Conservation (phyloP, 2,329 filamentous ascomycete species). For the Chrysosporium keratinophilum region DNA sequence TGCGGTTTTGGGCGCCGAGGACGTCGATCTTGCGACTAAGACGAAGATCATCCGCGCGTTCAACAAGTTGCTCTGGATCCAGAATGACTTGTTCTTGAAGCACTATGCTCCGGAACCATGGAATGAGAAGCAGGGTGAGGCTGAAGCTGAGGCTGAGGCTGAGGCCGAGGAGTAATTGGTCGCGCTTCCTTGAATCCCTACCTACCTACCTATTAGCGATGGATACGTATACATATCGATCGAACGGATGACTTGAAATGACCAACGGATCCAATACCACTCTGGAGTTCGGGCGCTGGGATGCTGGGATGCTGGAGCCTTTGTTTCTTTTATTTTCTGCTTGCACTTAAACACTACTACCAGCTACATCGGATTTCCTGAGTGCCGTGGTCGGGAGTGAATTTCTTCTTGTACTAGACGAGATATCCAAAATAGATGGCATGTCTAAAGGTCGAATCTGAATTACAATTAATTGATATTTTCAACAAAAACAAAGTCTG, state of each 20-base stretch:
- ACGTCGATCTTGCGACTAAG: constrained; percentile 20
- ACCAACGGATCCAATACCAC: constrained; percentile 8
- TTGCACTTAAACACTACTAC: no score
- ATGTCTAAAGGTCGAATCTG: no score
- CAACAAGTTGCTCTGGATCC: constrained; percentile 26
- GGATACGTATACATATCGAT: not conserved
- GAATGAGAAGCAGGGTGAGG: constrained; percentile 8
- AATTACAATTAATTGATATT: no score
- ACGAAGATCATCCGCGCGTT: constrained; percentile 21
- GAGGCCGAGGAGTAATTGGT: not conserved
- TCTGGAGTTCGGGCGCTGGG: constrained; percentile 11
- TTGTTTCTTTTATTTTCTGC: no score
- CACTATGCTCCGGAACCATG: constrained; percentile 19
- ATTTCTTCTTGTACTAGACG: no score
- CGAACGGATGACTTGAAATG: not conserved
- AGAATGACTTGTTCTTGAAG: constrained; percentile 25
- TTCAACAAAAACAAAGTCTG: no score
- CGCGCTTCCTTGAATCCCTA: not conserved
- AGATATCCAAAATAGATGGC: no score
- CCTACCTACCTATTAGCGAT: not conserved
- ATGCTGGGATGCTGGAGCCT: no score
- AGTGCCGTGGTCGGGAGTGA: no score
- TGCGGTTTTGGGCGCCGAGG: constrained; percentile 22
- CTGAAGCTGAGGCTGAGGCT: not conserved
- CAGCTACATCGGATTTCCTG: no score